Evolutionary conservation across 345 rosid species (phyloP), one percentile per base, ranked within the genome.

Genomic region (Triadica sebifera): DNA sequence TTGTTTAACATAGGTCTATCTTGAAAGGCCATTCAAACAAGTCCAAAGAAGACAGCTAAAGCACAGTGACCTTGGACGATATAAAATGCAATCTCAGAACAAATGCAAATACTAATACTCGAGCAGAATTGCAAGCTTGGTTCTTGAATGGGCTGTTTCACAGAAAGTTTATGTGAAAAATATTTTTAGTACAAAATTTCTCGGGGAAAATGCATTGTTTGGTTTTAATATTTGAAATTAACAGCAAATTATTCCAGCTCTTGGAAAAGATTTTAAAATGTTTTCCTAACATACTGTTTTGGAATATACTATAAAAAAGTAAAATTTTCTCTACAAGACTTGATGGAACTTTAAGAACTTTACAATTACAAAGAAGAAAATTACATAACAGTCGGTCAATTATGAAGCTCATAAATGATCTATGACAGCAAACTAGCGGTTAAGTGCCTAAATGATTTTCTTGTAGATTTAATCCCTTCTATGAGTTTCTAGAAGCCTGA

Each of bases 401-500:
- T 39, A 19, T 8, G 49, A 19, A 39, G 47, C 50, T 19, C 25
- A 41, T 3, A 1, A 17, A 49, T 19, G 24, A 17, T n/a, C 34
- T 6, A 1, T 9, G 12, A 38, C 19, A 10, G 6, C 6, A 13
- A 37, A 34, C 20, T 38, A 61, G 45, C 12, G 8, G 29, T 13
- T 11, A 19, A 19, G 50, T n/a, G 7, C 2, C 41, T 43, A 0
- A 2, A 19, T 65, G 22, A 65, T 41, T 19, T 20, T 41, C 10
- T 64, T 9, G 15, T 13, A 34, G 43, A 20, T 55, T 29, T 15
- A 17, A 24, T 29, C 34, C 9, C 52, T 34, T 9, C 1, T 12
- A 19, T 39, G 50, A 64, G 29, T 64, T 64, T 43, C 52, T 46
- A 20, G 52, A 43, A 65, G 69, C 52, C 38, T 34, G 69, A 41